A percentile compares a stretch with the other conserved stretches of the same genome.
phyloP scores from a whole-genome alignment of 805 yeast species.

The Pichia eremophila region DNA sequence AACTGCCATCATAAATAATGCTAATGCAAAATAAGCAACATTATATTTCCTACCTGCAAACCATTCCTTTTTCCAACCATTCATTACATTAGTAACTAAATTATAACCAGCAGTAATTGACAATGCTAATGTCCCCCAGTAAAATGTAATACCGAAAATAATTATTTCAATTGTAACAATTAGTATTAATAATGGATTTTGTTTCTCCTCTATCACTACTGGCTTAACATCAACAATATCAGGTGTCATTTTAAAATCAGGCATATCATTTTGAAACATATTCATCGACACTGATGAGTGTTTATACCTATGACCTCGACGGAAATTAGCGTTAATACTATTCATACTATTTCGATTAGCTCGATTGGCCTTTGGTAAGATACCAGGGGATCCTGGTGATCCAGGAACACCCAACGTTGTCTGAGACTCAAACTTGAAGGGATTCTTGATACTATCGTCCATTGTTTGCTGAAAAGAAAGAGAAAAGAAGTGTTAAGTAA shows the following conservation, averaged over 20 bases:
- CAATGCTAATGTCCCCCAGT: neutral
- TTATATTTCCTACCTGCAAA: neutral
- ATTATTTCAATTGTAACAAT: neutral
- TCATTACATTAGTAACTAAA: neutral
- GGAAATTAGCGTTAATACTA: slow-evolving; percentile 14
- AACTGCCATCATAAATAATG: neutral
- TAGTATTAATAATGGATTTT: neutral
- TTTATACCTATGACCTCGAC: slow-evolving; percentile 92
- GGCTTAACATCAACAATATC: neutral
- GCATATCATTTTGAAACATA: slow-evolving; percentile 48
- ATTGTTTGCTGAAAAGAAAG: neutral
- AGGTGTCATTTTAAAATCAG: neutral
- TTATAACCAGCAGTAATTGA: neutral
- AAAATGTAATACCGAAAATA: neutral
- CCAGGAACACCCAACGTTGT: neutral
- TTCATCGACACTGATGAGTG: slow-evolving; percentile 96
- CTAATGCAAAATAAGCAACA: neutral
- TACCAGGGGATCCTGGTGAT: neutral
- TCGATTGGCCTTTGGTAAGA: neutral
- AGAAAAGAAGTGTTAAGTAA: too few relatives aligned
- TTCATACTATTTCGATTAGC: neutral
- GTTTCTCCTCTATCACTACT: neutral
- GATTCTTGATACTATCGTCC: neutral
- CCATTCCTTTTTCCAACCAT: neutral
- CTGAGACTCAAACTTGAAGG: neutral